These are phyloP conservation scores for Echium plantagineum DNA, from an alignment of 257 asterid genomes.

Conservation along the genomic window DNA sequence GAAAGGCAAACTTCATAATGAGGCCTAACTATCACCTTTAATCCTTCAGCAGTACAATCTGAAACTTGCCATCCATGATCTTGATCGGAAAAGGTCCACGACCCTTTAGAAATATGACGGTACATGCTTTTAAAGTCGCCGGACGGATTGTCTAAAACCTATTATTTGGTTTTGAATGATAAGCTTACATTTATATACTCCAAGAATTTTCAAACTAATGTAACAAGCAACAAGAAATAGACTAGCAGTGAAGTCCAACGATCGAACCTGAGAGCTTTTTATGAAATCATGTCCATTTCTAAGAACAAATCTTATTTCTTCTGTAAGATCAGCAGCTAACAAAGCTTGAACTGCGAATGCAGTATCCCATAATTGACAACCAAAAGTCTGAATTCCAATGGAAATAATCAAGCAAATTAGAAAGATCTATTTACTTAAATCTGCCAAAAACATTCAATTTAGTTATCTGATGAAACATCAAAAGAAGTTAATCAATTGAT, in stretches of 20 bases:
- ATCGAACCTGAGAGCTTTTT: slow-evolving; percentile 40
- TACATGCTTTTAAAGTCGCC: slow-evolving; percentile 50
- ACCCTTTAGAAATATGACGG: slow-evolving; percentile 53
- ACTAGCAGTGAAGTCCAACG: slow-evolving; percentile 11
- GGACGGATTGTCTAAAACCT: slow-evolving; percentile 54
- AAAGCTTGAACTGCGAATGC: slow-evolving; percentile 47
- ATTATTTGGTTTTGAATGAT: too few relatives aligned
- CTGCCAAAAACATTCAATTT: not conserved
- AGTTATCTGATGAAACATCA: not conserved
- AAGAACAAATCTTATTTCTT: slow-evolving; percentile 40
- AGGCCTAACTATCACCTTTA: slow-evolving; percentile 28
- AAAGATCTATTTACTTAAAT: too few relatives aligned
- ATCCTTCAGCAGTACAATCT: slow-evolving; percentile 55
- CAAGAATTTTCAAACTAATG: too few relatives aligned
- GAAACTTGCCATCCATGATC: slow-evolving; percentile 74
- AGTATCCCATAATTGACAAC: slow-evolving; percentile 38
- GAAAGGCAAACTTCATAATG: not conserved
- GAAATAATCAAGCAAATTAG: not conserved
- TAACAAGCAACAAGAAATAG: not conserved
- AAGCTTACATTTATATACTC: too few relatives aligned
- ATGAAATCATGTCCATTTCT: slow-evolving; percentile 44
- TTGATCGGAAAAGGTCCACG: slow-evolving; percentile 69
- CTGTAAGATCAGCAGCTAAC: slow-evolving; percentile 31
- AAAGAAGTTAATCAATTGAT: not conserved
- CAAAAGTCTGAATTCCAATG: not conserved